phyloP scores from a whole-genome alignment of 2,329 filamentous ascomycete species.

The Hymenoscyphus albidus region DNA sequence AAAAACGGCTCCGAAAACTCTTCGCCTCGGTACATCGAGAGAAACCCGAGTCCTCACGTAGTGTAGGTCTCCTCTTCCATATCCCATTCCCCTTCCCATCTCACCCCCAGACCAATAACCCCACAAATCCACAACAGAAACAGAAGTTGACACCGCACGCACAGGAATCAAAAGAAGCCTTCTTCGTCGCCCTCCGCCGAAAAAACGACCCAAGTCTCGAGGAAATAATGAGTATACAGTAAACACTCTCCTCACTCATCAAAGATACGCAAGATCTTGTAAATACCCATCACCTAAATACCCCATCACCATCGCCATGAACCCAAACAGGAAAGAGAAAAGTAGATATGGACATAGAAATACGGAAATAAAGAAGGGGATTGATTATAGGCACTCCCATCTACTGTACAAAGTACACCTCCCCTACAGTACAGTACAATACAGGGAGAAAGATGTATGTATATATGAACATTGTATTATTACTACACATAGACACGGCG shows the following conservation, averaged over 20 bases:
- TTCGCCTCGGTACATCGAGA: constrained; percentile 80
- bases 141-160: not conserved
- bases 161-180: constrained; percentile 80
- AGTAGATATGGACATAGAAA: too few species aligned
- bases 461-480: not conserved
- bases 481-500: not conserved
- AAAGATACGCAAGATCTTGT: not conserved
- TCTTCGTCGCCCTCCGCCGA: constrained; percentile 74
- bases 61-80: constrained; percentile 50
- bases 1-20: constrained; percentile 67
- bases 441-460: too few species aligned
- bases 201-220: constrained; percentile 44
- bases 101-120: not conserved
- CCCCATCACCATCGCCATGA: too few species aligned
- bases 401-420: not conserved
- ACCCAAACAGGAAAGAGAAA: too few species aligned
- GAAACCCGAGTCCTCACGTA: constrained; percentile 88
- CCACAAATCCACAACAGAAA: not conserved
- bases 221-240: constrained; percentile 8
- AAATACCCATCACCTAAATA: not conserved
- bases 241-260: not conserved
- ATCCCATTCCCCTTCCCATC: too few species aligned
- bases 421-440: too few species aligned
- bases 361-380: too few species aligned
- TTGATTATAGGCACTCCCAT: too few species aligned